Conservation (phyloP, 208 protist species). For the Leishmania gerbilli region DNA sequence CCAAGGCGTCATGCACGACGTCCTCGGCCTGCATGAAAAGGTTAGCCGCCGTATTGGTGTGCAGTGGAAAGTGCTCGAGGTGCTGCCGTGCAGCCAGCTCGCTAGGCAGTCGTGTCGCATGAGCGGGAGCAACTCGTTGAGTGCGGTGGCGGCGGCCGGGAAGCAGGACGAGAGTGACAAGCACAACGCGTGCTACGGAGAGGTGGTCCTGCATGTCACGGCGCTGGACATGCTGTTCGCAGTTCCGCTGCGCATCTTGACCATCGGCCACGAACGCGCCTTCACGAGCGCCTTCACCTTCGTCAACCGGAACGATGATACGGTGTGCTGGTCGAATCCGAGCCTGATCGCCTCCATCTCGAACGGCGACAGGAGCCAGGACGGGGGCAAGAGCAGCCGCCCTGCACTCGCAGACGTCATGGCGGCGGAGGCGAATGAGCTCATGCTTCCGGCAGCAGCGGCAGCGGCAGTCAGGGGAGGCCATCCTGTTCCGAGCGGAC, state of each 20-base stretch:
- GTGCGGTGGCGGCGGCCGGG: neutral
- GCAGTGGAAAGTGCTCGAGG: slow-evolving; percentile 25
- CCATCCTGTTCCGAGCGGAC: neutral
- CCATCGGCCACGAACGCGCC: slow-evolving; percentile 54
- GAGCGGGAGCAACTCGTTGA: neutral
- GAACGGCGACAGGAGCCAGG: neutral
- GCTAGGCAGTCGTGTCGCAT: neutral
- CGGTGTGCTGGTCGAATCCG: slow-evolving; percentile 55
- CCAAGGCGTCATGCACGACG: slow-evolving; percentile 27
- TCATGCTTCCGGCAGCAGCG: neutral
- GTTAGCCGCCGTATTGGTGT: slow-evolving; percentile 12
- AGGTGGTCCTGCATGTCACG: slow-evolving; percentile 39
- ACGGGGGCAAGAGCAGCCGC: slow-evolving; percentile 1
- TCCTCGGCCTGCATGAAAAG: slow-evolving; percentile 21
- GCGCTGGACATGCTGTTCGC: slow-evolving; percentile 22
- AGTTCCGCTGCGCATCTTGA: slow-evolving; percentile 30
- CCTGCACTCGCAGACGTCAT: neutral
- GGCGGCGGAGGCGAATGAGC: neutral
- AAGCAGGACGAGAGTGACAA: neutral
- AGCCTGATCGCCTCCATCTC: slow-evolving; percentile 31
- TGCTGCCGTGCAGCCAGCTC: slow-evolving; percentile 15
- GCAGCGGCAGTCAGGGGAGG: neutral
- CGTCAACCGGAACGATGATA: slow-evolving; percentile 19
- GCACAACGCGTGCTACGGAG: slow-evolving; percentile 7
- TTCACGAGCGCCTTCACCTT: slow-evolving; percentile 49